Base-by-base conservation (phyloP, 768 basidiomycete genomes). In the Roridomyces roridus region DNA sequence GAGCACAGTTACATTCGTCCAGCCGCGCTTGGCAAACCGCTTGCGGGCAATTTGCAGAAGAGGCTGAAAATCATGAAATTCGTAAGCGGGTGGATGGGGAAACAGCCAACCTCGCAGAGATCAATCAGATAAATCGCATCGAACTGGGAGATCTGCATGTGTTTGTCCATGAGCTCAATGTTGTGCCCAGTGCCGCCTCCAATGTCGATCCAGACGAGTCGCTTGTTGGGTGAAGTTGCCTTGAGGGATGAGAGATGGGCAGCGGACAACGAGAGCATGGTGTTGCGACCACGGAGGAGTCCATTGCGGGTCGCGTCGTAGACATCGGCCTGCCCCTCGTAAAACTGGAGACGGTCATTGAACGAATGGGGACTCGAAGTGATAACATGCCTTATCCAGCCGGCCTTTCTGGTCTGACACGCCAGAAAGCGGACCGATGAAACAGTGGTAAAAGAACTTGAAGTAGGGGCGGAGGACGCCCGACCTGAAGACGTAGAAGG, bases 161-260 rank as follows among this genome's bases (percentile, higher is more conserved):
- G 79, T 57, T 77, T 78, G 68, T 85, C 77, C 87, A 88, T 88
- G 53, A 82, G 76, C 69, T 89, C 88, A 64, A 89, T 82, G 67
- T 88, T 89, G 74, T 84, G 85, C 6, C 85, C 85, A 12, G 89
- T 91, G 24, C 89, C 90, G 28, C 89, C 90, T 15, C 89, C 88
- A 52, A 92, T 84, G 67, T 92, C 90, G 17, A 92, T 79, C 90
- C 90, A 92, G 14, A 92, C 78, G 17, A 89, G 79, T 14, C 77
- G 76, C 65, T 81, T 80, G 12, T 43, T 24, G 31, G 60, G 55
- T 10, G 42, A 26, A 8, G 47, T 48, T 21, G 51, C 37, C 25
- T 56, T 56, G 18, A 62, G 34, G 2, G 43, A 15, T 20, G 34
- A 46, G 18, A 62, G 60, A 44, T 62, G 60, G 4, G 56, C 60